These are phyloP conservation scores for Neoascochyta sp. DNA, from an alignment of 2,329 filamentous ascomycete species.

Conservation along the genomic window DNA sequence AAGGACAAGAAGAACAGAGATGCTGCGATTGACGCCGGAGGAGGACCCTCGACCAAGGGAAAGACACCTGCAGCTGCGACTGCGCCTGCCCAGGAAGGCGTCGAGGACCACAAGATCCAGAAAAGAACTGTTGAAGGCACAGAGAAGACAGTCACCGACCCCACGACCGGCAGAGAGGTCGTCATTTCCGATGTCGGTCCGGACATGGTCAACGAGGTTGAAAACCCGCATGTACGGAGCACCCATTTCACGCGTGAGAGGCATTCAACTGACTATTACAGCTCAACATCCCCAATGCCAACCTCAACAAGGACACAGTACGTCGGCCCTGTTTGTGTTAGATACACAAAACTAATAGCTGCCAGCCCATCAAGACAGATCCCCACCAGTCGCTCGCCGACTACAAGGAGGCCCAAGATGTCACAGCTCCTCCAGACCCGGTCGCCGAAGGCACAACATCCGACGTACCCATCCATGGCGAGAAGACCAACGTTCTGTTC, in stretches of 20 bases:
- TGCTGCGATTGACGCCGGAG: constrained; percentile 61
- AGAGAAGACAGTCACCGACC: constrained; percentile 70
- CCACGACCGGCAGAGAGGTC: constrained; percentile 80
- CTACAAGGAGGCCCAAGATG: constrained; percentile 80
- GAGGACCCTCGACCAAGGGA: constrained; percentile 45
- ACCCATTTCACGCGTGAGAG: too few relatives aligned
- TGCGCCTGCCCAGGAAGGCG: constrained; percentile 33
- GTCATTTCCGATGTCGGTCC: constrained; percentile 78
- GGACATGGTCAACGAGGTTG: constrained; percentile 64
- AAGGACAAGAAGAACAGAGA: constrained; percentile 74
- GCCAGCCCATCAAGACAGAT: constrained; percentile 63
- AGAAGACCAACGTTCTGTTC: constrained; percentile 95
- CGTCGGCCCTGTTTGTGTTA: constrained; percentile 12
- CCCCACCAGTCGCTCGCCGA: constrained; percentile 69
- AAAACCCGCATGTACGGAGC: too few relatives aligned
- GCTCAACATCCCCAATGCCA: constrained; percentile 84
- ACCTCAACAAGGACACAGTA: constrained; percentile 69
- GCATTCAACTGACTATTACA: too few relatives aligned
- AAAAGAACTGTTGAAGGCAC: constrained; percentile 45
- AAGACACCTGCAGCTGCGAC: constrained; percentile 20
- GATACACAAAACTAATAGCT: constrained; percentile 9
- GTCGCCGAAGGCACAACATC: constrained; percentile 77
- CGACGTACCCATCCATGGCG: constrained; percentile 91
- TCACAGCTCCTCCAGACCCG: constrained; percentile 87
- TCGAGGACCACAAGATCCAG: constrained; percentile 47